Evolutionary conservation across 768 basidiomycete genomes (phyloP).

Genomic region (Mrakia gelida): DNA sequence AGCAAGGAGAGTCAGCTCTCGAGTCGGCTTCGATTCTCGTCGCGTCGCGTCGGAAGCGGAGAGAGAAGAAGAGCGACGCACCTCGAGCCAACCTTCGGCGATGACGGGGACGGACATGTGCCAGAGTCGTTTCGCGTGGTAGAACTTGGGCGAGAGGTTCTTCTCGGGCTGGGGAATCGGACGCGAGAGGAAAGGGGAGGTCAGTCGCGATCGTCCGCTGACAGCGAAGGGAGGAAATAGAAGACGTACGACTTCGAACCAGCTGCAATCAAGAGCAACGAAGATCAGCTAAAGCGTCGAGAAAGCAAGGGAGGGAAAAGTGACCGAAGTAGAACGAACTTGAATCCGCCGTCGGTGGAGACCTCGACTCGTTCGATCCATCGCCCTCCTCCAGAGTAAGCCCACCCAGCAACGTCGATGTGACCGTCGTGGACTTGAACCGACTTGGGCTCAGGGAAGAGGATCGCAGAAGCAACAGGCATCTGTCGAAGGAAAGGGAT

Average conservation of each 20-base stretch:
- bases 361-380: conserved; percentile 60
- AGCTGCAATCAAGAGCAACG: background rate
- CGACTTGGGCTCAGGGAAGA: conserved; percentile 50
- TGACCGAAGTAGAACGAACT: conserved; percentile 35
- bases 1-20: background rate
- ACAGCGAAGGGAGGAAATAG: background rate
- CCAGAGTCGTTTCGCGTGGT: conserved; percentile 57
- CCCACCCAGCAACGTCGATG: conserved; percentile 50
- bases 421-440: conserved; percentile 53
- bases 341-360: conserved; percentile 54
- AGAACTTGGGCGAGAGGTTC: conserved; percentile 56
- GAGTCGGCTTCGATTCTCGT: background rate
- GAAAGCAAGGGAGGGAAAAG: background rate
- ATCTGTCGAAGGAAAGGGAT: conserved; percentile 38
- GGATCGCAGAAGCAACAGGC: conserved; percentile 58
- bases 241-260: conserved; percentile 45
- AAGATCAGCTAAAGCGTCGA: background rate
- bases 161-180: conserved; percentile 41
- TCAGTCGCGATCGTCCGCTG: no score
- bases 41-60: background rate
- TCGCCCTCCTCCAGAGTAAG: conserved; percentile 51
- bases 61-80: background rate
- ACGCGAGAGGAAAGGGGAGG: background rate
- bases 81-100: conserved; percentile 52
- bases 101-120: conserved; percentile 53